Conservation (phyloP, 306 rosid species). For the Acacia confusa region DNA sequence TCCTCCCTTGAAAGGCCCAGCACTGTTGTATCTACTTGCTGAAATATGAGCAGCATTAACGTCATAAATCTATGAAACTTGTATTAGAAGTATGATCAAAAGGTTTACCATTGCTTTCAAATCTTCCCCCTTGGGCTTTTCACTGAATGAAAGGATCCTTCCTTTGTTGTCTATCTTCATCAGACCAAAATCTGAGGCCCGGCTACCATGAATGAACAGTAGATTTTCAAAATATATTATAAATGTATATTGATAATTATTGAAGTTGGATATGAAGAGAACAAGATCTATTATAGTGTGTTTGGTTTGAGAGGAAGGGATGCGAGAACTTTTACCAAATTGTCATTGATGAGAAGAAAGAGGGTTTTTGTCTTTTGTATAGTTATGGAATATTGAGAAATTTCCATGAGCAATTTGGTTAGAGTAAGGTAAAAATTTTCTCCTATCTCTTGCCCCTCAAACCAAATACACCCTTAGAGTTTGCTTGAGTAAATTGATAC, state of each 20-base stretch:
- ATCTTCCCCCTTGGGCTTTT: conserved; percentile 81
- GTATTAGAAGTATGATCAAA: not conserved
- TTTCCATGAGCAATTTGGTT: no score
- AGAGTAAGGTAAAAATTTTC: no score
- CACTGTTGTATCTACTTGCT: conserved; percentile 78
- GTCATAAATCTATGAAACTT: not conserved
- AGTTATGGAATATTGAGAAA: no score
- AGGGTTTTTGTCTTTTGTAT: no score
- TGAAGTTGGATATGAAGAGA: not conserved
- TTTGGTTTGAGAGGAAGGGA: no score
- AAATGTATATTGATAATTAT: not conserved
- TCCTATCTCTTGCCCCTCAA: no score
- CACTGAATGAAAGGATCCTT: conserved; percentile 71
- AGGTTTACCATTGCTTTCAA: conserved; percentile 74
- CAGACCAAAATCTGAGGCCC: conserved; percentile 97
- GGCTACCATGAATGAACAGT: conserved; percentile 52
- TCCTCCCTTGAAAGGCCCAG: conserved; percentile 64
- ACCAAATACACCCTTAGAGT: not conserved
- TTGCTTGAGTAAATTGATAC: not conserved
- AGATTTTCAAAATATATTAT: conserved; percentile 25
- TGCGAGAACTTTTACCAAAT: no score
- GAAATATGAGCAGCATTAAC: conserved; percentile 29
- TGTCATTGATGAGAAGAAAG: no score
- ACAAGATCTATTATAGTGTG: no score
- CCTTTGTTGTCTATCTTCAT: conserved; percentile 92